Evolutionary conservation across 306 rosid genomes (phyloP), one percentile per base, ranked within the genome.

Genomic region (Hippophae gyantsensis): DNA sequence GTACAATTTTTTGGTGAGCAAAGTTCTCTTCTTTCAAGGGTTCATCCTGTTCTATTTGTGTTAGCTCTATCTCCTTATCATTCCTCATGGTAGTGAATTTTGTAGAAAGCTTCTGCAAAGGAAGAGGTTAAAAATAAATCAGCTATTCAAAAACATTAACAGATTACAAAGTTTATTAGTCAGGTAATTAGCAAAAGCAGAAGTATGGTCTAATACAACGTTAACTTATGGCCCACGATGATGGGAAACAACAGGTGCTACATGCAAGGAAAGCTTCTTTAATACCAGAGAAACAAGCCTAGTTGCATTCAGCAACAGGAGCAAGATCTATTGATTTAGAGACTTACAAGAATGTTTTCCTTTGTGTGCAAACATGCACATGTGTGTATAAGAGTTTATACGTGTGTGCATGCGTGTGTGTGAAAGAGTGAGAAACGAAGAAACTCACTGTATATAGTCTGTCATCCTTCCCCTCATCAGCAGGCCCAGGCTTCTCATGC

Each of bases 51-150:
- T 65, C 76, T 47, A 70, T 54, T 47, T 56, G 81, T 51, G 81
- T 70, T 63, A 76, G 76, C 52, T 78, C 89, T 52, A 61, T 62
- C 74, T 69, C 93, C 53, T 74, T 78, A 48, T 67, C 79, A 63
- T 77, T 75, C 70, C 84, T 79, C 50, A 64, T 32, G 55, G 89
- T 70, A 63, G 78, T 63, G 62, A 74, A 80, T 78, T 85, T 82
- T 48, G 81, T 67, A 53, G 90, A 84, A 66, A 74, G 76, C 64
- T 72, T 90, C 98, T 87, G 87, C 60, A 42, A 55, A 63, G 57
- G 71, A 55, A 48, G 58, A 42, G 72, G 76, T 8, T 65, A 58
- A 55, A 46, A 27, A 32, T 6, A 52, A 13, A 45, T 42, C 18
- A 14, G 23, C 60, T 8, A 23, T 50, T 54, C 26, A 25, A 60